Percentiles rank a stretch among this genome's conserved stretches.
These are phyloP conservation scores for Coprinellus micaceus DNA, from an alignment of 768 basidiomycete species.

Conservation along the genomic window DNA sequence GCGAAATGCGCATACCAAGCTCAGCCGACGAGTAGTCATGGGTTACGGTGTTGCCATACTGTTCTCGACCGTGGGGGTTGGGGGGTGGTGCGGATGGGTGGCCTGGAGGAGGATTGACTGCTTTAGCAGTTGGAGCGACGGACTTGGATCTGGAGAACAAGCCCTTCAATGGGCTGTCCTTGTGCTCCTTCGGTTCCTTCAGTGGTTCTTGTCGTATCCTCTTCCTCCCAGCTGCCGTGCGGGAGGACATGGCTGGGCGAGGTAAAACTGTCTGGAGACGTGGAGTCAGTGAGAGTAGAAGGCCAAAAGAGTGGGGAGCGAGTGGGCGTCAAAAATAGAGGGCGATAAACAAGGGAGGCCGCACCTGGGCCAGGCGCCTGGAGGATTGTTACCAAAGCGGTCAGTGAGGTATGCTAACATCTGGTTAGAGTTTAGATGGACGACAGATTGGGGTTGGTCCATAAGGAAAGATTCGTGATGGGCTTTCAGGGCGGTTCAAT, in stretches of 20 bases:
- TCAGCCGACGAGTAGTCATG: neutral
- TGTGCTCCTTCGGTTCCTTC: constrained; percentile 11
- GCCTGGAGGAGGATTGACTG: neutral
- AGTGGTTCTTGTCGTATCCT: constrained; percentile 13
- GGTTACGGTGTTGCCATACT: neutral
- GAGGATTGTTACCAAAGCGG: no score
- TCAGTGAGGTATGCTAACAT: no score
- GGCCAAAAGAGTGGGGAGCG: neutral
- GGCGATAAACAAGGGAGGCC: neutral
- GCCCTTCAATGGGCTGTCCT: constrained; percentile 8
- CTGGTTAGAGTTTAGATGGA: no score
- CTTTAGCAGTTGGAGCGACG: neutral
- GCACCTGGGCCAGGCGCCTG: no score
- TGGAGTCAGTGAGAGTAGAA: neutral
- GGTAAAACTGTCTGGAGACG: neutral
- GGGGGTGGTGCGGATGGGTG: neutral
- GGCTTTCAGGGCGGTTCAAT: no score
- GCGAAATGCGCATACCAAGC: constrained; percentile 2
- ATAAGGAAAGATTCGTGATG: no score
- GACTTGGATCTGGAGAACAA: constrained; percentile 12
- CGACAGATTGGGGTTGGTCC: no score
- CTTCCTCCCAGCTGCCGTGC: constrained; percentile 25
- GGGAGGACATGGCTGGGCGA: constrained; percentile 22
- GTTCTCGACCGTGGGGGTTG: neutral
- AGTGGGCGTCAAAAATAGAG: neutral